phyloP scores from a whole-genome alignment of 805 yeast species.

The Yarrowia sp. region DNA sequence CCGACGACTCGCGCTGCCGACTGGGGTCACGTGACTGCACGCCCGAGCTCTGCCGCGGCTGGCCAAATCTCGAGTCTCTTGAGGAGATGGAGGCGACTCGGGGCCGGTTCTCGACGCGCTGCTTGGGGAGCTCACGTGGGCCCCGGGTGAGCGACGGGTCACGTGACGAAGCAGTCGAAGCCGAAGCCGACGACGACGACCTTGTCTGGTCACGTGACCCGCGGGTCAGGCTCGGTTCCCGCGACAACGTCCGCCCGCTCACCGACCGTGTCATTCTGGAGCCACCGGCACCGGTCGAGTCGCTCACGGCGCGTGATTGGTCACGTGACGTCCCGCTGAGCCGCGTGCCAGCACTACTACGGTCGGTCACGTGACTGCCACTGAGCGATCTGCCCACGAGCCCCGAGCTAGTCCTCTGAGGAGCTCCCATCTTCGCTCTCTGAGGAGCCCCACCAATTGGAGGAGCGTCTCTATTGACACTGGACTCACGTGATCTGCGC shows the following conservation, averaged over 20 bases:
- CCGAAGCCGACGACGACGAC: too few species aligned
- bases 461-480: neutral
- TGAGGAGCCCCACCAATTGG: neutral
- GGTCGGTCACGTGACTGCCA: conserved; percentile 6
- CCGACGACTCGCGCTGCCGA: too few species aligned
- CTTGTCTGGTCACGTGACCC: neutral
- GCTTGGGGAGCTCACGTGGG: conserved; percentile 7
- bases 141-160: neutral
- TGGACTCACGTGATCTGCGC: conserved; percentile 7
- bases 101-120: neutral
- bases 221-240: conserved; percentile 1
- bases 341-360: too few species aligned
- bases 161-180: neutral
- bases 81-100: neutral
- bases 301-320: neutral
- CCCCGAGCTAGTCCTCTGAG: conserved; percentile 8
- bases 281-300: neutral
- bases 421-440: conserved; percentile 19
- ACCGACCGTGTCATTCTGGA: neutral
- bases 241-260: neutral
- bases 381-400: conserved; percentile 15
- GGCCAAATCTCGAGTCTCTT: too few species aligned
- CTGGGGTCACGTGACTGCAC: neutral
- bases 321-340: too few species aligned
- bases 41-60: neutral